These are phyloP conservation scores for Penicillium sp. DNA, from an alignment of 2,329 filamentous ascomycete genomes.

Conservation along the genomic window DNA sequence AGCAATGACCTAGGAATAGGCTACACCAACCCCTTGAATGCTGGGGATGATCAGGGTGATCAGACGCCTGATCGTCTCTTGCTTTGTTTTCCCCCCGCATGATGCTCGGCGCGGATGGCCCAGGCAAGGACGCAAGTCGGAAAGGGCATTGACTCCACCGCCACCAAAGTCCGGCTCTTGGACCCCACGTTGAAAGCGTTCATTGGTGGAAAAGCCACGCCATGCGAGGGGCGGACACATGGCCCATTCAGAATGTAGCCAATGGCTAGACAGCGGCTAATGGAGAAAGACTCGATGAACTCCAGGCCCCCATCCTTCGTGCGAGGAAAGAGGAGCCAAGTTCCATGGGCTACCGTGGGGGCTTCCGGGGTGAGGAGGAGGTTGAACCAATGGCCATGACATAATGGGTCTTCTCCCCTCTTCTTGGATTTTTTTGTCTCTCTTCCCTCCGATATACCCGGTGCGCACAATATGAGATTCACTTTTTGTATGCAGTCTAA, in stretches of 20 bases:
- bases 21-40: background rate
- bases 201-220: slow-evolving; percentile 20
- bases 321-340: slow-evolving; percentile 3
- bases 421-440: background rate
- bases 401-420: background rate
- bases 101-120: background rate
- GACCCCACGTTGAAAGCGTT: slow-evolving; percentile 11
- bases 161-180: slow-evolving; percentile 10
- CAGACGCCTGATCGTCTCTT: background rate
- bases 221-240: slow-evolving; percentile 30
- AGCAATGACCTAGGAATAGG: background rate
- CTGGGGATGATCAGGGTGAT: background rate
- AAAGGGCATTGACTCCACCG: slow-evolving; percentile 17
- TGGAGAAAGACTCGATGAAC: slow-evolving; percentile 1
- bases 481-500: background rate
- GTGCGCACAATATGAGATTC: background rate
- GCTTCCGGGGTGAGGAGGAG: slow-evolving; percentile 7
- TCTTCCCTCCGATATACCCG: slow-evolving; percentile 6
- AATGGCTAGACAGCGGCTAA: slow-evolving; percentile 12
- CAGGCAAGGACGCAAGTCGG: slow-evolving; percentile 10
- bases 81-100: slow-evolving; percentile 2
- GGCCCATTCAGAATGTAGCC: slow-evolving; percentile 21
- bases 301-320: slow-evolving; percentile 1
- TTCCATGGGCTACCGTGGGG: slow-evolving; percentile 14
- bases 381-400: slow-evolving; percentile 5